Evolutionary conservation across 352 stramenopile genomes (phyloP).

Genomic region (Aphanomyces euteiches): DNA sequence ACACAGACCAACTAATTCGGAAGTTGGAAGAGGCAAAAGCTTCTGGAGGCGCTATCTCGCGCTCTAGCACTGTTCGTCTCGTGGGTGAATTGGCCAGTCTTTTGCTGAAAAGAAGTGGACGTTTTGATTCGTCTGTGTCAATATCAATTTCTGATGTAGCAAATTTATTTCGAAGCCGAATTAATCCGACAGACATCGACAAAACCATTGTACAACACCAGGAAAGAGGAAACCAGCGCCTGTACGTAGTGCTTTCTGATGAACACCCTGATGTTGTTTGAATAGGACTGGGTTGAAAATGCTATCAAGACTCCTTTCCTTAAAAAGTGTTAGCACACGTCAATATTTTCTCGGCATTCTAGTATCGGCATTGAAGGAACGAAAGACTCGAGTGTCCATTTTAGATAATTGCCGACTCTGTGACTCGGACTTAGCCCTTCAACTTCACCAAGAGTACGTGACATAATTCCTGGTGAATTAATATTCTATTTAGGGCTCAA

Average conservation of each 20-base stretch:
- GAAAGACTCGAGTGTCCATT: not conserved
- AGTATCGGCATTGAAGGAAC: not conserved
- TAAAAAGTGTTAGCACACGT: constrained; percentile 24
- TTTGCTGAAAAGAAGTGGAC: not conserved
- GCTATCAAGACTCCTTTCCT: not conserved
- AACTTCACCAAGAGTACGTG: constrained; percentile 11
- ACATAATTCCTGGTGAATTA: not conserved
- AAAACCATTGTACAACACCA: not conserved
- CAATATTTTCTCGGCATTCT: constrained; percentile 16
- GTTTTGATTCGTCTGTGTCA: not conserved
- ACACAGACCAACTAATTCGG: not conserved
- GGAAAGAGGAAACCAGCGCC: too few relatives aligned
- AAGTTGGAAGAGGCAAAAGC: constrained; percentile 2
- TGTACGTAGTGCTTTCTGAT: too few relatives aligned
- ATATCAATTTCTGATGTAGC: not conserved
- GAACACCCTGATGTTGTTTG: not conserved
- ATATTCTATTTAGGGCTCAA: not conserved
- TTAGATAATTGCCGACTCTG: constrained; percentile 11
- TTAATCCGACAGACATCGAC: not conserved
- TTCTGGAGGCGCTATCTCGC: not conserved
- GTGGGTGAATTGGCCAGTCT: not conserved
- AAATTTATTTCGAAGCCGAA: not conserved
- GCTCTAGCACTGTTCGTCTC: not conserved
- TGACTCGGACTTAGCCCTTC: not conserved
- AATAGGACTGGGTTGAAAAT: constrained; percentile 10